Conservation (phyloP, 352 stramenopile genomes). For the Globisporangium abappressorium region DNA sequence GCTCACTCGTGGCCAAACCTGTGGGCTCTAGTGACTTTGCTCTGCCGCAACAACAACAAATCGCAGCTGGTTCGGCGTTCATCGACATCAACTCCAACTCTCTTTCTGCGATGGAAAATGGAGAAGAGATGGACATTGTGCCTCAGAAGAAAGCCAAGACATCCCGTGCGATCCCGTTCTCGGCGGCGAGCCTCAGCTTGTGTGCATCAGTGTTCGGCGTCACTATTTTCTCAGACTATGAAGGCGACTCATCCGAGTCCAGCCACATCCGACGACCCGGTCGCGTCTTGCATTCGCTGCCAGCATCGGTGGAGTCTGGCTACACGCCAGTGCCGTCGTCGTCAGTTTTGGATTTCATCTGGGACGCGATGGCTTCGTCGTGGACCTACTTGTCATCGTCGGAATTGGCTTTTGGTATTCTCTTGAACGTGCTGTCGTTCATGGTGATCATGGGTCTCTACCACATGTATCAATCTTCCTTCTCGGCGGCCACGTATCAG, state of each 20-base stretch:
- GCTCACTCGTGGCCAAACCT: conserved; percentile 53
- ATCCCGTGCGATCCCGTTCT: conserved; percentile 42
- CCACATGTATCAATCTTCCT: conserved; percentile 47
- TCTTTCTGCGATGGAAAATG: conserved; percentile 31
- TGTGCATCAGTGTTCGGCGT: conserved; percentile 80
- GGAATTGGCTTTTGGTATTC: conserved; percentile 58
- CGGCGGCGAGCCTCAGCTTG: conserved; percentile 56
- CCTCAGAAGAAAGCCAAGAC: conserved; percentile 35
- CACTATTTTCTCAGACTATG: conserved; percentile 61
- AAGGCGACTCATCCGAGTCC: conserved; percentile 30
- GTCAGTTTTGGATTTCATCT: conserved; percentile 32
- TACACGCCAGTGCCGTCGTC: conserved; percentile 31
- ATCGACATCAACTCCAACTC: conserved; percentile 1
- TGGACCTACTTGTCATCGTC: conserved; percentile 58
- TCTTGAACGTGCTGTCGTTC: conserved; percentile 74
- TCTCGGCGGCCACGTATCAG: conserved; percentile 2
- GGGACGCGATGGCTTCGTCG: conserved; percentile 33
- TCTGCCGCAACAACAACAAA: conserved; percentile 29
- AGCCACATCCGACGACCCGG: conserved; percentile 50
- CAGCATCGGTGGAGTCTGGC: conserved; percentile 23
- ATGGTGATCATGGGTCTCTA: conserved; percentile 62
- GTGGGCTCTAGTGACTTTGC: conserved; percentile 12
- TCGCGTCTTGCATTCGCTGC: conserved; percentile 61
- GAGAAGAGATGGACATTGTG: conserved; percentile 21
- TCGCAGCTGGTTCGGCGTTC: conserved; percentile 16